Evolutionary conservation across 441 rosid species (phyloP).

Genomic region (Erodium moschatum): DNA sequence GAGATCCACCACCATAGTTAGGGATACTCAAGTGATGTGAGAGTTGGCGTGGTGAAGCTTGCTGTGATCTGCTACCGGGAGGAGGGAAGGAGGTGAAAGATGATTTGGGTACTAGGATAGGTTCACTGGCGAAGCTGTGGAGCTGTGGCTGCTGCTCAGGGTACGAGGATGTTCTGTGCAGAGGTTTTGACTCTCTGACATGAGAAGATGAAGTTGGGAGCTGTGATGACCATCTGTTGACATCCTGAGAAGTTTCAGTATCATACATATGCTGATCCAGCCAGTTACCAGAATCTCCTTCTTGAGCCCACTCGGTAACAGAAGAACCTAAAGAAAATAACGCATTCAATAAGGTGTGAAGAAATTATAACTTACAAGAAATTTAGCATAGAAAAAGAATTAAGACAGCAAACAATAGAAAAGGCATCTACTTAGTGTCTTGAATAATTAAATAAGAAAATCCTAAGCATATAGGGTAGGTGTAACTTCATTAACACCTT

Average conservation of each 20-base stretch:
- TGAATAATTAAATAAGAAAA: neutral
- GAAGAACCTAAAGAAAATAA: conserved; percentile 51
- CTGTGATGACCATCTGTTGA: conserved; percentile 57
- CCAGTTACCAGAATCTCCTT: conserved; percentile 53
- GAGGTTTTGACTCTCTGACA: conserved; percentile 34
- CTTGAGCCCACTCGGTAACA: conserved; percentile 63
- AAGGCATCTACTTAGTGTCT: neutral
- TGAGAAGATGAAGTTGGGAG: conserved; percentile 47
- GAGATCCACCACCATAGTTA: conserved; percentile 43
- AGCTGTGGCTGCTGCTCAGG: conserved; percentile 39
- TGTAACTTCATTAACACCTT: too few species aligned
- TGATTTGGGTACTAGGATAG: conserved; percentile 64
- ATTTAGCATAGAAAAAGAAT: neutral
- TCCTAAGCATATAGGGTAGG: too few species aligned
- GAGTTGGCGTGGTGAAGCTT: conserved; percentile 53
- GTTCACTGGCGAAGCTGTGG: conserved; percentile 61
- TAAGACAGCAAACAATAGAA: neutral
- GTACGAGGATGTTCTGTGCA: conserved; percentile 58
- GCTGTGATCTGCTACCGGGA: conserved; percentile 55
- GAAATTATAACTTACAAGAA: neutral
- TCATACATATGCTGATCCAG: conserved; percentile 48
- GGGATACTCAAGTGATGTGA: conserved; percentile 42
- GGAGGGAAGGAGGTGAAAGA: conserved; percentile 61
- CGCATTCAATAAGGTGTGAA: neutral
- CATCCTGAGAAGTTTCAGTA: conserved; percentile 40